These are phyloP conservation scores for Phytophthora hybrid DNA, from an alignment of 352 stramenopile genomes.

Conservation along the genomic window DNA sequence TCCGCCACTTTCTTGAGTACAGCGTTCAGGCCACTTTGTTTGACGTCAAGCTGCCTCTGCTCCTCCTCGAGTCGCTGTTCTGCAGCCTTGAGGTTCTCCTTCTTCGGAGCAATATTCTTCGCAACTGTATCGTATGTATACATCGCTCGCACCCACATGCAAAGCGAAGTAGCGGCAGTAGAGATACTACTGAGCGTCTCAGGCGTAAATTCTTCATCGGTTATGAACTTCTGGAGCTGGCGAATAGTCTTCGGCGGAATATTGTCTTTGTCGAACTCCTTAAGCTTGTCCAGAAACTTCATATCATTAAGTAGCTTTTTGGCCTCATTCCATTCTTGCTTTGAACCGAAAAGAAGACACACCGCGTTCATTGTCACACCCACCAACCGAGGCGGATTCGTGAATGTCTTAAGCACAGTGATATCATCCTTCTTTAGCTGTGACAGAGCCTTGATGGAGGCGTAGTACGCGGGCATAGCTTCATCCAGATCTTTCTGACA, in stretches of 20 bases:
- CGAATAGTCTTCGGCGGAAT: constrained; percentile 89
- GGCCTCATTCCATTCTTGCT: constrained; percentile 93
- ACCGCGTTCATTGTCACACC: constrained; percentile 94
- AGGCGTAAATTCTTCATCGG: constrained; percentile 91
- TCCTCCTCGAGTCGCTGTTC: constrained; percentile 90
- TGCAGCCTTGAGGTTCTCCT: constrained; percentile 88
- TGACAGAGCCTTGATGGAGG: constrained; percentile 91
- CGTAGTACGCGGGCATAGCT: constrained; percentile 93
- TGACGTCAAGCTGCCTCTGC: constrained; percentile 87
- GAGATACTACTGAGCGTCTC: constrained; percentile 92
- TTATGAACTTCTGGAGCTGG: constrained; percentile 92
- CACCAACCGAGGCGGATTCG: constrained; percentile 89
- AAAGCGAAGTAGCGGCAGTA: constrained; percentile 91
- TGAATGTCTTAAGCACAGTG: constrained; percentile 93
- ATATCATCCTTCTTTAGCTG: constrained; percentile 94
- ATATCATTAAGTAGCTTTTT: constrained; percentile 93
- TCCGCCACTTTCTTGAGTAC: constrained; percentile 88
- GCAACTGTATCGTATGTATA: constrained; percentile 95
- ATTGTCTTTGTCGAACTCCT: constrained; percentile 91
- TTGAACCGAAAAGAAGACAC: constrained; percentile 88
- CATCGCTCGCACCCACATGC: constrained; percentile 95
- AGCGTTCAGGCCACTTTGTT: constrained; percentile 85
- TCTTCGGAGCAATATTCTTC: constrained; percentile 95
- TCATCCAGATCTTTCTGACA: constrained; percentile 94
- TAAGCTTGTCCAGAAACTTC: constrained; percentile 92